These are phyloP conservation scores for Cymbidium sinense DNA, from an alignment of 106 monocot species.

Conservation along the genomic window DNA sequence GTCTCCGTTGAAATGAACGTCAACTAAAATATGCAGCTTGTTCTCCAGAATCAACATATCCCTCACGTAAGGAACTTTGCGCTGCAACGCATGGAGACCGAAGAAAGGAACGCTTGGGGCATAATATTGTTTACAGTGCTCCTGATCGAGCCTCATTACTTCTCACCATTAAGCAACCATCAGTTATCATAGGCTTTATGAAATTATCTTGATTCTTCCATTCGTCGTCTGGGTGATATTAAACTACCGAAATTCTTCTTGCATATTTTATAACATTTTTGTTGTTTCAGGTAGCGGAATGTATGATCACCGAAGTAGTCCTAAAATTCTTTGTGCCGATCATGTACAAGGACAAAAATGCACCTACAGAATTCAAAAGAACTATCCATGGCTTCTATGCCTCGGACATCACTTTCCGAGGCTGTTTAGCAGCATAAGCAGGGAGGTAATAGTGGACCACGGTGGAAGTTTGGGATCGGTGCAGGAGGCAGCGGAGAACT, in stretches of 20 bases:
- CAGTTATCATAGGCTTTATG: conserved; percentile 16
- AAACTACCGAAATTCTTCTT: no score
- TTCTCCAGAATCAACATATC: conserved; percentile 70
- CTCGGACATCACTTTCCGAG: conserved; percentile 12
- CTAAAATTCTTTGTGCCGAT: background rate
- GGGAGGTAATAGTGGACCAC: conserved; percentile 9
- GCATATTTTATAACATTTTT: no score
- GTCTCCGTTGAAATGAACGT: conserved; percentile 1
- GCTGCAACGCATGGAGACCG: conserved; percentile 37
- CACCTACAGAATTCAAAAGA: background rate
- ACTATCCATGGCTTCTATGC: background rate
- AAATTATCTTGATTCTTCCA: conserved; percentile 7
- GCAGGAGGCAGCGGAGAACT: background rate
- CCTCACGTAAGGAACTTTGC: conserved; percentile 35
- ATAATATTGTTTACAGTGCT: conserved; percentile 11
- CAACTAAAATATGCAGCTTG: conserved; percentile 37
- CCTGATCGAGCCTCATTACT: conserved; percentile 6
- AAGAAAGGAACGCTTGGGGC: conserved; percentile 47
- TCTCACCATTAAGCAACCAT: conserved; percentile 40
- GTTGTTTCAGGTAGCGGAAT: background rate
- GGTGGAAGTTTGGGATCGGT: background rate
- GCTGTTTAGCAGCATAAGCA: conserved; percentile 21
- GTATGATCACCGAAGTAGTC: background rate
- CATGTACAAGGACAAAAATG: background rate
- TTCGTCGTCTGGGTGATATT: background rate